phyloP scores from a whole-genome alignment of 345 rosid species.

The Raphanus raphanistrum region DNA sequence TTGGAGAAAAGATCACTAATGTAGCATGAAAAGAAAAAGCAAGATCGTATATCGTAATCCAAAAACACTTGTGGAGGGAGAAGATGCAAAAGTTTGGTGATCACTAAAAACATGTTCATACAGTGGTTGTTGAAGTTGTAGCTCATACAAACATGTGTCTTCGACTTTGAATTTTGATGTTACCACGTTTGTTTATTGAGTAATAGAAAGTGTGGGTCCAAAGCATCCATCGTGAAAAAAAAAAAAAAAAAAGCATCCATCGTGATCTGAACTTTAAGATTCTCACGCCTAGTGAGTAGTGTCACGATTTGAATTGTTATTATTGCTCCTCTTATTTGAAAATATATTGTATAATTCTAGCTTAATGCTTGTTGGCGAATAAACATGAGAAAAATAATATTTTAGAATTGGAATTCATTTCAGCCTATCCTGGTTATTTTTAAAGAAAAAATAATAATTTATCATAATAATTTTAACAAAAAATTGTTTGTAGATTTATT shows the following conservation, averaged over 20 bases:
- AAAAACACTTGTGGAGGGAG: slow-evolving; percentile 1
- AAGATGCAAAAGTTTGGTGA: background rate
- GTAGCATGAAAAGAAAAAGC: background rate
- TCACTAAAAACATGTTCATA: slow-evolving; percentile 20
- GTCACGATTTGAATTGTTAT: slow-evolving; percentile 25
- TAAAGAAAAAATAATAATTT: background rate
- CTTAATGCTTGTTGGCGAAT: background rate
- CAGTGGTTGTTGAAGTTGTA: slow-evolving; percentile 17
- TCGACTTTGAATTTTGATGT: slow-evolving; percentile 19
- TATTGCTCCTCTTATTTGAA: slow-evolving; percentile 1
- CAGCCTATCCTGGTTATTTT: background rate
- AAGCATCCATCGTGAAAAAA: slow-evolving; percentile 24
- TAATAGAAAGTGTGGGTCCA: slow-evolving; percentile 35
- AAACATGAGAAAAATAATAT: background rate
- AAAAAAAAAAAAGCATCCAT: slow-evolving; percentile 12
- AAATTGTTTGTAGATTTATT: background rate
- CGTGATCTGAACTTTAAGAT: slow-evolving; percentile 31
- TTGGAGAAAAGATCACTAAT: background rate
- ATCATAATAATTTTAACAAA: background rate
- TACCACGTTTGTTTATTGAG: background rate
- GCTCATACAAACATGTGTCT: slow-evolving; percentile 30
- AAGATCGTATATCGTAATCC: background rate
- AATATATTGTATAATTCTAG: background rate
- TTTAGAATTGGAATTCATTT: background rate
- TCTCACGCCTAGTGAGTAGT: slow-evolving; percentile 37